phyloP scores from a whole-genome alignment of 1,284 basidiomycete genomes.

The Rhodotorula sp. region DNA sequence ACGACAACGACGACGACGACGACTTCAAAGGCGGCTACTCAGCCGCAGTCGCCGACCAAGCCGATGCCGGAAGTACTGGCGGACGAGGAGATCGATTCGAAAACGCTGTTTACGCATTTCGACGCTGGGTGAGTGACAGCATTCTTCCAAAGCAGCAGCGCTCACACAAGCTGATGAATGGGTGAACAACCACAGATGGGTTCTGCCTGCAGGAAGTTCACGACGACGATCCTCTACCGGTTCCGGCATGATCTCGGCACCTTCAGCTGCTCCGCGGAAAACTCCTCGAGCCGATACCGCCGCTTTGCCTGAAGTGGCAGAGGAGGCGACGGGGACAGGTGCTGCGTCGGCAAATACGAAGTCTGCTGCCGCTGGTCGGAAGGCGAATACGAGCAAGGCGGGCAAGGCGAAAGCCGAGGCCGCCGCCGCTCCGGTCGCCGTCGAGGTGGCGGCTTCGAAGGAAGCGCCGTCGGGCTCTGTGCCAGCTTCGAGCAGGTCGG shows the following conservation, averaged over 20 bases:
- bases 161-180: neutral
- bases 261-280: neutral
- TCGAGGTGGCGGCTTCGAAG: neutral
- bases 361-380: neutral
- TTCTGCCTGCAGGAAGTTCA: conserved; percentile 30
- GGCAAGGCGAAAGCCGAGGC: conserved; percentile 1
- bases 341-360: neutral
- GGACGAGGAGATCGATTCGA: conserved; percentile 5
- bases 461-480: neutral
- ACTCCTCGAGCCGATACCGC: neutral
- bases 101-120: conserved; percentile 26
- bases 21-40: neutral
- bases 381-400: neutral
- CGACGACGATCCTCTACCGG: conserved; percentile 16
- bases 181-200: conserved; percentile 22
- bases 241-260: too few relatives aligned
- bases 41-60: conserved; percentile 8
- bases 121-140: conserved; percentile 25
- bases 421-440: neutral
- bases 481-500: too few relatives aligned
- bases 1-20: neutral
- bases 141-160: neutral
- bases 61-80: conserved; percentile 1
- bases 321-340: neutral
- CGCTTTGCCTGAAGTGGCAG: neutral